Conservation (phyloP, 257 asterid genomes). For the Gentiana straminea region DNA sequence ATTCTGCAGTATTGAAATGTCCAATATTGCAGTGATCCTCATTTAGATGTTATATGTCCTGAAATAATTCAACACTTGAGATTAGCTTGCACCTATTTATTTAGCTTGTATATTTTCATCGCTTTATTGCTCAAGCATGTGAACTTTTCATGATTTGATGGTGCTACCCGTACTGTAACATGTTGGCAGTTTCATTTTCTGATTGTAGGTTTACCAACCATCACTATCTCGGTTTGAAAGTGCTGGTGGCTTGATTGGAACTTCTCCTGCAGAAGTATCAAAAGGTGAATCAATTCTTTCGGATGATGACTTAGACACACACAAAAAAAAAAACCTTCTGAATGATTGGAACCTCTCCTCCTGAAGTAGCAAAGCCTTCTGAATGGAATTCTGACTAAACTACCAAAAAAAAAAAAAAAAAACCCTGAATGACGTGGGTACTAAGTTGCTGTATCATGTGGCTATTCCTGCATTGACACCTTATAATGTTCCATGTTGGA, state of each 20-base stretch:
- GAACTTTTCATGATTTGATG: conserved; percentile 3
- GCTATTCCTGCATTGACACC: not conserved
- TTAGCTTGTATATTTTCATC: not conserved
- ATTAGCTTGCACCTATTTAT: not conserved
- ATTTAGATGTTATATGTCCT: not conserved
- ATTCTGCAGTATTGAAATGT: not conserved
- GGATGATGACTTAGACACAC: not conserved
- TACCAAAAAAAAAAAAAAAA: not conserved
- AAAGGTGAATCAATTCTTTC: conserved; percentile 43
- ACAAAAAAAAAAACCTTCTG: too few relatives aligned
- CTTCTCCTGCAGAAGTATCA: conserved; percentile 80
- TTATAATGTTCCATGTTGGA: not conserved
- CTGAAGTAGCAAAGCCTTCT: not conserved
- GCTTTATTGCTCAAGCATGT: not conserved
- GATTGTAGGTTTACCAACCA: conserved; percentile 69
- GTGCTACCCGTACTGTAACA: not conserved
- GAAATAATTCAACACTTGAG: not conserved
- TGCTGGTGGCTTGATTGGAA: conserved; percentile 77
- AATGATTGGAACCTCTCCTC: too few relatives aligned
- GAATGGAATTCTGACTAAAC: not conserved
- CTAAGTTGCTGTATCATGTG: not conserved
- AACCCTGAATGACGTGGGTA: not conserved
- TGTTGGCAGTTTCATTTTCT: conserved; percentile 8
- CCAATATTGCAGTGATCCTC: not conserved
- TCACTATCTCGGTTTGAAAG: conserved; percentile 66